Evolutionary conservation across 1,284 basidiomycete species (phyloP).

Genomic region (Somion occarium): DNA sequence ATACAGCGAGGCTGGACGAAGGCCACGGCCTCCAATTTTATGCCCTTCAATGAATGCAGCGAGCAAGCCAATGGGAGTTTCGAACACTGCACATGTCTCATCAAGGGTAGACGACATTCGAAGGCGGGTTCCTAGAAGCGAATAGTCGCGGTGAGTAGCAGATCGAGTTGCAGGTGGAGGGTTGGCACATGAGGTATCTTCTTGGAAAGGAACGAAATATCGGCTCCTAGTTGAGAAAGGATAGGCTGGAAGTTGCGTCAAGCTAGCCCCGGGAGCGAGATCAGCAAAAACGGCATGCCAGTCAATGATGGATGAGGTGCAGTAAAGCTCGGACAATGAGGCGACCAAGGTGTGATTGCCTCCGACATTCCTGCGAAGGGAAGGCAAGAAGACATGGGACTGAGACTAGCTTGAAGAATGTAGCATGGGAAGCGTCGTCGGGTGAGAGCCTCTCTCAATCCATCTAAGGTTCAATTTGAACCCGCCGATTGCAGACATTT

Average conservation of each 20-base stretch:
- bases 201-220: background rate
- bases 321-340: constrained; percentile 46
- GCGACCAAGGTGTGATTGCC: constrained; percentile 40
- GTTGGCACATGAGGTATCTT: background rate
- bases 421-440: constrained; percentile 52
- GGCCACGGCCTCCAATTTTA: constrained; percentile 46
- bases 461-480: too few species aligned
- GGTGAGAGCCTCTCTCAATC: constrained; percentile 65
- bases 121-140: constrained; percentile 39
- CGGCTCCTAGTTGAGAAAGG: constrained; percentile 46
- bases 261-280: constrained; percentile 33
- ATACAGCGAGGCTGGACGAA: constrained; percentile 70
- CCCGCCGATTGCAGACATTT: too few species aligned
- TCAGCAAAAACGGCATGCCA: constrained; percentile 57
- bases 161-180: background rate
- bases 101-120: constrained; percentile 39
- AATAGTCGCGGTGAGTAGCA: constrained; percentile 20
- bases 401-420: constrained; percentile 24
- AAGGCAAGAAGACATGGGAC: constrained; percentile 36
- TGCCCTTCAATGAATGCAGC: constrained; percentile 51
- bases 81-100: constrained; percentile 39
- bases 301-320: constrained; percentile 32
- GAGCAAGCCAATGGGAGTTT: constrained; percentile 44
- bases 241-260: constrained; percentile 52
- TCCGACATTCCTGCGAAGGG: constrained; percentile 42